Evolutionary conservation across 2,329 filamentous ascomycete genomes (phyloP).

Genomic region (Colletotrichum tamarilloi): DNA sequence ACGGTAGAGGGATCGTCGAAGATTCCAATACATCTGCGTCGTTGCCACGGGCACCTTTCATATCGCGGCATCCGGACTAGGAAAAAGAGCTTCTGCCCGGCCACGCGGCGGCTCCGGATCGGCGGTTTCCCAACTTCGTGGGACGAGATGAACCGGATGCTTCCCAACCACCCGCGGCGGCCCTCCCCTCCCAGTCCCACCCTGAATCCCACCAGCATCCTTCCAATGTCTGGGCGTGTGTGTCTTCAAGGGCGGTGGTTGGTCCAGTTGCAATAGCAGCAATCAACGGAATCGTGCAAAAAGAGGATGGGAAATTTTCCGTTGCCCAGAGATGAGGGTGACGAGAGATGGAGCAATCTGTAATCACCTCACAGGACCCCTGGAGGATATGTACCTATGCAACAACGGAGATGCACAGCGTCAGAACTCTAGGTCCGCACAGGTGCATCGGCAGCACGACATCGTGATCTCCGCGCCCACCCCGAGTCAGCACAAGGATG

Average conservation of each 20-base stretch:
- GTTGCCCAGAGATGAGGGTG: background rate
- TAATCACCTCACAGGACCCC: background rate
- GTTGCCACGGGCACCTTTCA: background rate
- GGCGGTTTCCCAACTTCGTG: slow-evolving; percentile 28
- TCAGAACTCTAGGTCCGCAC: slow-evolving; percentile 26
- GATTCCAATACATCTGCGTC: background rate
- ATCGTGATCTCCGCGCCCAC: slow-evolving; percentile 30
- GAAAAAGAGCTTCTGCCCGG: slow-evolving; percentile 4
- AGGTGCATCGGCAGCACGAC: slow-evolving; percentile 31
- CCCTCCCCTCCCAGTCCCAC: background rate
- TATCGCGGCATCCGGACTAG: slow-evolving; percentile 8
- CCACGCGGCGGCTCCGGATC: slow-evolving; percentile 31
- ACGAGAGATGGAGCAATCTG: background rate
- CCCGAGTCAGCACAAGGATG: slow-evolving; percentile 22
- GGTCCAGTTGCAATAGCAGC: background rate
- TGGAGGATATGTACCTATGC: background rate
- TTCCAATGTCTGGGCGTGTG: slow-evolving; percentile 1
- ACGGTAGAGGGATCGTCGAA: background rate
- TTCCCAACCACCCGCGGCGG: background rate
- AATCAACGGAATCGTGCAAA: background rate
- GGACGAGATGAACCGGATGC: slow-evolving; percentile 16
- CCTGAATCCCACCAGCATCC: slow-evolving; percentile 12
- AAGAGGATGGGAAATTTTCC: slow-evolving; percentile 8
- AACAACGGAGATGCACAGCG: background rate
- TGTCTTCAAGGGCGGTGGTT: background rate